A percentile compares a stretch with the other conserved stretches of the same genome.
Conservation (phyloP, 2,329 filamentous ascomycete genomes). For the Aspergillus pseudotamarii region DNA sequence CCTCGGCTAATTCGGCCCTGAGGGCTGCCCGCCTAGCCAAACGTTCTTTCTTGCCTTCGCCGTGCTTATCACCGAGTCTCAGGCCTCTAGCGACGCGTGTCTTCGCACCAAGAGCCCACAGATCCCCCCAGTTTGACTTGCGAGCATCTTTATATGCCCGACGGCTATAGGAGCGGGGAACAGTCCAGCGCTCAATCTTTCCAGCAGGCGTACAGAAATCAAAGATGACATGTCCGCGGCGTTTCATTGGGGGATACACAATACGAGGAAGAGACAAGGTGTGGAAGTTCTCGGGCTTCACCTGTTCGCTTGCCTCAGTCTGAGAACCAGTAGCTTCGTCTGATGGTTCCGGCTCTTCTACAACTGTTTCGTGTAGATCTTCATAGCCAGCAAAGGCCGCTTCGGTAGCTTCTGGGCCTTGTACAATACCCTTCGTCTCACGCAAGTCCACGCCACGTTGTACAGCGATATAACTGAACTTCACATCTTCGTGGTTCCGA, state of each 20-base stretch:
- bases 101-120: conserved; percentile 95
- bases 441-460: conserved; percentile 72
- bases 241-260: conserved; percentile 81
- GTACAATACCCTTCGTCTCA: conserved; percentile 41
- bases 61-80: conserved; percentile 58
- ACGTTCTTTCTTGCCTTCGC: conserved; percentile 44
- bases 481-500: conserved; percentile 84
- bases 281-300: conserved; percentile 38
- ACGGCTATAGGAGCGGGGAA: conserved; percentile 77
- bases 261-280: conserved; percentile 75
- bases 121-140: conserved; percentile 87
- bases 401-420: conserved; percentile 62
- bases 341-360: conserved; percentile 17
- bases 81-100: conserved; percentile 68
- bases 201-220: conserved; percentile 89
- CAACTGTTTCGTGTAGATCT: conserved; percentile 38
- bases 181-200: conserved; percentile 88
- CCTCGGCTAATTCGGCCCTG: conserved; percentile 27
- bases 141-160: conserved; percentile 89
- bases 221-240: conserved; percentile 81
- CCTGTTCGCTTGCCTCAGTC: conserved; percentile 3
- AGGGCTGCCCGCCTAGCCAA: conserved; percentile 40
- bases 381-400: conserved; percentile 75
- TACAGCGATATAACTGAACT: conserved; percentile 87
- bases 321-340: conserved; percentile 12